Conservation (phyloP, 352 stramenopile species). For the Aphanomyces stellatus region DNA sequence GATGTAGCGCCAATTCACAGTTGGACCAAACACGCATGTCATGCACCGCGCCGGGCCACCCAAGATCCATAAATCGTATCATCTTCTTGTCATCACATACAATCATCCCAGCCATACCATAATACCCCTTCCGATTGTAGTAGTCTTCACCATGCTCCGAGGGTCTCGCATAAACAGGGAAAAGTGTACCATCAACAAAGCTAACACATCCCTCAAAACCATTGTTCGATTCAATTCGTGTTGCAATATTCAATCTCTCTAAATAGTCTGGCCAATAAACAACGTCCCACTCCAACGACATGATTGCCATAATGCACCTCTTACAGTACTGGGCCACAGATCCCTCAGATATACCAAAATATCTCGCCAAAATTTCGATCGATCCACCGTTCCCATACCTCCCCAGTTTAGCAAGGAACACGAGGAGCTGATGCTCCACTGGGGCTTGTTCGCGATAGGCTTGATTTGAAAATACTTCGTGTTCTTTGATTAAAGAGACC, state of each 20-base stretch:
- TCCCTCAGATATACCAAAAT: slow-evolving; percentile 1
- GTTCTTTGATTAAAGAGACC: background rate
- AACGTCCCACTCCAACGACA: background rate
- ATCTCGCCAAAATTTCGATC: background rate
- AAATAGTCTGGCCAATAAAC: background rate
- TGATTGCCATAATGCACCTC: background rate
- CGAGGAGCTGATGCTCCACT: background rate
- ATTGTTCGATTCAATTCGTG: background rate
- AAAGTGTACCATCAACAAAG: slow-evolving; percentile 10
- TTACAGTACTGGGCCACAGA: background rate
- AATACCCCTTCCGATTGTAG: background rate
- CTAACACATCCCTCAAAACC: background rate
- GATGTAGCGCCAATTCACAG: background rate
- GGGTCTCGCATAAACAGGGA: slow-evolving; percentile 5
- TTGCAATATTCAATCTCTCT: background rate
- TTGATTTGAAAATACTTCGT: background rate
- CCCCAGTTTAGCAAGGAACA: slow-evolving; percentile 2
- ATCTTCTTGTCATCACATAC: background rate
- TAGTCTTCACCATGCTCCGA: slow-evolving; percentile 11
- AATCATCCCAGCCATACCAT: slow-evolving; percentile 5
- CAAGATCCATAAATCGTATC: slow-evolving; percentile 4
- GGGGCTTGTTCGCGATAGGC: background rate
- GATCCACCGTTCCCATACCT: background rate
- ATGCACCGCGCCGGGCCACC: background rate
- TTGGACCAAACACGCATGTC: slow-evolving; percentile 2